Conservation (phyloP, 2,329 filamentous ascomycete genomes). For the Aspergillus caelatus region DNA sequence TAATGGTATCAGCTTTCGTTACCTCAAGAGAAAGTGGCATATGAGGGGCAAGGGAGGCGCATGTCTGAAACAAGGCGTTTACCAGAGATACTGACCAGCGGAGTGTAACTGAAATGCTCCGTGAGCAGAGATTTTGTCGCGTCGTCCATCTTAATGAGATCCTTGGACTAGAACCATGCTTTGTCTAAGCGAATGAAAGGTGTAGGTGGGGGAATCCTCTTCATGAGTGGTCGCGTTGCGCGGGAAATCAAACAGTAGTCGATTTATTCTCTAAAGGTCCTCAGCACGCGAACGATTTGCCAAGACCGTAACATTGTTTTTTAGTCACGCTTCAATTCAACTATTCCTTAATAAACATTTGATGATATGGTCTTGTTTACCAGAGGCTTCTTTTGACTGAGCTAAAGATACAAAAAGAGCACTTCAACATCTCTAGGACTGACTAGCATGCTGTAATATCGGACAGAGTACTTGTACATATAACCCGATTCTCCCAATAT, state of each 20-base stretch:
- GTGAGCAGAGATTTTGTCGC: slow-evolving; percentile 70
- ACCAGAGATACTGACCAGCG: slow-evolving; percentile 65
- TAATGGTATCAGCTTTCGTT: slow-evolving; percentile 18
- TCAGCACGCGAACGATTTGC: slow-evolving; percentile 4
- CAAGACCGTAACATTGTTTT: not conserved
- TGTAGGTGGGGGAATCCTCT: slow-evolving; percentile 2
- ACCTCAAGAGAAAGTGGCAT: not conserved
- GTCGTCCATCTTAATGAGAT: slow-evolving; percentile 43
- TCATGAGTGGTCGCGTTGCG: slow-evolving; percentile 21
- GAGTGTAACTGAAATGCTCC: slow-evolving; percentile 94
- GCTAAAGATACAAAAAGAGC: not conserved
- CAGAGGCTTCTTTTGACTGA: no score
- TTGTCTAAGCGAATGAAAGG: slow-evolving; percentile 2
- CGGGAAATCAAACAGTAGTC: slow-evolving; percentile 5
- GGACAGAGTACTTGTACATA: not conserved
- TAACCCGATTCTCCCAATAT: not conserved
- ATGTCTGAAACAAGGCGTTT: not conserved
- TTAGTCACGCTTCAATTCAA: not conserved
- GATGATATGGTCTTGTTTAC: no score
- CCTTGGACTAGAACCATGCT: slow-evolving; percentile 5
- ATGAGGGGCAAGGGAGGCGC: not conserved
- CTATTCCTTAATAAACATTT: not conserved
- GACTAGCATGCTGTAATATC: not conserved
- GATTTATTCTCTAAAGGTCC: not conserved
- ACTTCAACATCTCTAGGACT: not conserved